Conservation (phyloP, 2,329 filamentous ascomycete species). For the Sphaerulina populicola region DNA sequence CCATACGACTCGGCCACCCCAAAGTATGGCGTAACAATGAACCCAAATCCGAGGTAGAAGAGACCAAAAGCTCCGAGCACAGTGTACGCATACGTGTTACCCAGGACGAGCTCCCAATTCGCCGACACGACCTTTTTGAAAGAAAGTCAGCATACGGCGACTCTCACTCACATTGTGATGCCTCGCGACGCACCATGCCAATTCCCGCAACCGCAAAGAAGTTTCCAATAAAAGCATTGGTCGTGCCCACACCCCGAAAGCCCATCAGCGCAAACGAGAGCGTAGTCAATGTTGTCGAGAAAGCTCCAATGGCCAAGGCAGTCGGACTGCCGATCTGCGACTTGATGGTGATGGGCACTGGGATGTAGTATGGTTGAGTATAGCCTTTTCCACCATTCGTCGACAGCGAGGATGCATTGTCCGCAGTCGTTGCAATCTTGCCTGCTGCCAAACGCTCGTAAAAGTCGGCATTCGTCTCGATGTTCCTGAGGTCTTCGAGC, state of each 20-base stretch:
- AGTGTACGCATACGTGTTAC: conserved; percentile 47
- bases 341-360: conserved; percentile 30
- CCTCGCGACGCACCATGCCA: conserved; percentile 37
- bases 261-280: conserved; percentile 50
- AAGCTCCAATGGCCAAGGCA: conserved; percentile 46
- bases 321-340: conserved; percentile 32
- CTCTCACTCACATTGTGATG: not conserved
- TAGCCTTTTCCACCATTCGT: conserved; percentile 8
- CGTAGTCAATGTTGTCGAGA: conserved; percentile 48
- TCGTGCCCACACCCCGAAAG: conserved; percentile 45
- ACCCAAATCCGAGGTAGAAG: conserved; percentile 46
- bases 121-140: conserved; percentile 38
- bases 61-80: conserved; percentile 50
- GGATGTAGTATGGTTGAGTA: conserved; percentile 23
- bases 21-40: conserved; percentile 42
- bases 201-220: conserved; percentile 48
- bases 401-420: conserved; percentile 13
- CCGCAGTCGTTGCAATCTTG: conserved; percentile 18
- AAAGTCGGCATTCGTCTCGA: conserved; percentile 24
- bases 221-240: conserved; percentile 48
- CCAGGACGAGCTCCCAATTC: conserved; percentile 48
- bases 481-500: conserved; percentile 25
- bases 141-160: not conserved
- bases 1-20: conserved; percentile 42
- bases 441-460: conserved; percentile 27